These are phyloP conservation scores for Musa acuminata DNA, from an alignment of 176 grass and related monocot species.

Conservation along the genomic window DNA sequence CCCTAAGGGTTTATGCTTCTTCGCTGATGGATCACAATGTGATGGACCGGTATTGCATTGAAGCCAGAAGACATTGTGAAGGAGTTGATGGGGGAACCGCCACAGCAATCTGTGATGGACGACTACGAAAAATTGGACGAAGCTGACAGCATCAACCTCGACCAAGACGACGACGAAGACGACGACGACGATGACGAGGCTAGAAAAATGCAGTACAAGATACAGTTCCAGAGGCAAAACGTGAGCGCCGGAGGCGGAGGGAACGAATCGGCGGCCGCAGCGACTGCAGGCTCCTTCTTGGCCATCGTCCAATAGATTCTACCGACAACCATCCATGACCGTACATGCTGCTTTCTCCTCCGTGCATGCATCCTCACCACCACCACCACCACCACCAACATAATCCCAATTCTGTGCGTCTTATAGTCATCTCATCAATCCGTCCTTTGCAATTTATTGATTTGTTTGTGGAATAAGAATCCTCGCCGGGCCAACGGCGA, in stretches of 20 bases:
- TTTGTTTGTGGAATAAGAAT: conserved; percentile 79
- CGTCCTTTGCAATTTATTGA: conserved; percentile 71
- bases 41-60: conserved; percentile 13
- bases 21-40: conserved; percentile 10
- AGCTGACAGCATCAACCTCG: conserved; percentile 15
- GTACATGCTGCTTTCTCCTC: conserved; percentile 18
- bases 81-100: conserved; percentile 27
- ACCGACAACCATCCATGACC: conserved; percentile 33
- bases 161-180: neutral
- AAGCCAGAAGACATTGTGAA: conserved; percentile 26
- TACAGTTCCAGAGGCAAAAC: conserved; percentile 10
- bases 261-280: conserved; percentile 29
- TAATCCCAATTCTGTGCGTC: conserved; percentile 28
- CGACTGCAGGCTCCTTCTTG: conserved; percentile 70
- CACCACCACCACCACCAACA: no score
- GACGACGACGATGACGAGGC: conserved; percentile 6
- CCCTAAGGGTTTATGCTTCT: neutral
- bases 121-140: conserved; percentile 22
- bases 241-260: neutral
- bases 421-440: conserved; percentile 11
- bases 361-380: conserved; percentile 22
- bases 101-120: conserved; percentile 24
- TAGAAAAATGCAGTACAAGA: conserved; percentile 10
- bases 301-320: conserved; percentile 68
- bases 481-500: conserved; percentile 32